Conservation (phyloP, 2,329 filamentous ascomycete genomes). For the Seiridium cupressi region DNA sequence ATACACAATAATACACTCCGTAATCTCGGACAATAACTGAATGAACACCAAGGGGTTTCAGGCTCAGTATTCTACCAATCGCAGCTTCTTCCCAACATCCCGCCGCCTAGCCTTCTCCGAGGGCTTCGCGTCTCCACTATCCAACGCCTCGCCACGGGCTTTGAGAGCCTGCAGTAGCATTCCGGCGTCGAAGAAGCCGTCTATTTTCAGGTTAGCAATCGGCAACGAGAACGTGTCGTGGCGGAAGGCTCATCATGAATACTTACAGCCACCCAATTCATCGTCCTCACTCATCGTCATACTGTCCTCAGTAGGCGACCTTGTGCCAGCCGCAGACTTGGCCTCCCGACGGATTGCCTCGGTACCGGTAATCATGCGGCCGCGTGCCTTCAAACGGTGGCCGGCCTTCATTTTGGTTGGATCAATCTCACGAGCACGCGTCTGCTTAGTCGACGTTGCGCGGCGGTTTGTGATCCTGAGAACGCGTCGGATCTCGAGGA, state of each 20-base stretch:
- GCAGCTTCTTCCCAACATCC: constrained; percentile 73
- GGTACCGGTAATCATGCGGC: constrained; percentile 65
- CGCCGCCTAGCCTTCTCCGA: constrained; percentile 61
- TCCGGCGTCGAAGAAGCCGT: constrained; percentile 96
- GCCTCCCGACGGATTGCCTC: constrained; percentile 38
- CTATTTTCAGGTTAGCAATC: constrained; percentile 43
- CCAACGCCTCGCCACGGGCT: constrained; percentile 57
- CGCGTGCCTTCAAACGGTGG: constrained; percentile 66
- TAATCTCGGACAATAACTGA: background rate
- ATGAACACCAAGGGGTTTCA: background rate
- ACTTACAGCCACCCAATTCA: constrained; percentile 90
- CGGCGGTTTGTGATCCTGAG: constrained; percentile 63
- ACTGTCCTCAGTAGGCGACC: constrained; percentile 68
- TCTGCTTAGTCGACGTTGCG: constrained; percentile 40
- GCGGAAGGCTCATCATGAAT: constrained; percentile 8
- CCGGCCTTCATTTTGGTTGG: constrained; percentile 29
- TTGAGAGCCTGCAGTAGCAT: constrained; percentile 90
- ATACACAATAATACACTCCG: too few species aligned
- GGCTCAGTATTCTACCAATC: constrained; percentile 65
- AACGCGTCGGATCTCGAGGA: constrained; percentile 85
- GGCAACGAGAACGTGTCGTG: constrained; percentile 6
- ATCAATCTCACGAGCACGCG: constrained; percentile 55
- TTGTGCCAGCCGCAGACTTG: constrained; percentile 45
- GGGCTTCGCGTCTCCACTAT: constrained; percentile 49
- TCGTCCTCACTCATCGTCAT: constrained; percentile 77